phyloP scores from a whole-genome alignment of 306 rosid species.

The Ceratonia siliqua region DNA sequence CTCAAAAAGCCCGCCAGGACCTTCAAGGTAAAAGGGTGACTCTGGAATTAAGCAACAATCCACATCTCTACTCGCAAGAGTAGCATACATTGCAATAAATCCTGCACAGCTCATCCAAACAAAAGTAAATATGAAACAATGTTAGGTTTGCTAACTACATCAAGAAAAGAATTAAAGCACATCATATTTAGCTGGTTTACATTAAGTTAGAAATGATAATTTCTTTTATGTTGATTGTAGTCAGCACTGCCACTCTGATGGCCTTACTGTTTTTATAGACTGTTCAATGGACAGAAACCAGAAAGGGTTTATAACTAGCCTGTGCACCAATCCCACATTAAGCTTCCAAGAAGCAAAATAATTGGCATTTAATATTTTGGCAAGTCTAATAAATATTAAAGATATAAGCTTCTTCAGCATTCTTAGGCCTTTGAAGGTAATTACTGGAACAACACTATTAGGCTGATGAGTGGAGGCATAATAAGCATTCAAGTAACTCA shows the following conservation, averaged over 20 bases:
- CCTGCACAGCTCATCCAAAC: slow-evolving; percentile 55
- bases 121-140: not conserved
- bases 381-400: slow-evolving; percentile 5
- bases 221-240: not conserved
- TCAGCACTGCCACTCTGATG: not conserved
- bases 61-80: slow-evolving; percentile 96
- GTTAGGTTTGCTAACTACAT: slow-evolving; percentile 12
- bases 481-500: slow-evolving; percentile 42
- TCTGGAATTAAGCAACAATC: slow-evolving; percentile 98
- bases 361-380: slow-evolving; percentile 3
- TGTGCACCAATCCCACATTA: slow-evolving; percentile 1
- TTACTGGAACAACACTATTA: not conserved
- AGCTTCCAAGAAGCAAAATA: not conserved
- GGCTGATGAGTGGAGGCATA: slow-evolving; percentile 26
- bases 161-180: not conserved
- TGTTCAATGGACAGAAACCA: slow-evolving; percentile 7
- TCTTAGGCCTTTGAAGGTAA: not conserved
- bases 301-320: not conserved
- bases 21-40: slow-evolving; percentile 88
- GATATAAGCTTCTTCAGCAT: slow-evolving; percentile 1
- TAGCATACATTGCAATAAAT: slow-evolving; percentile 92
- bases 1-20: slow-evolving; percentile 89
- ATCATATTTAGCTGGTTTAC: not conserved
- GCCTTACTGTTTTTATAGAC: not conserved
- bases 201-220: not conserved